phyloP scores from a whole-genome alignment of 495 filamentous ascomycete species.

The Neurospora sp. region DNA sequence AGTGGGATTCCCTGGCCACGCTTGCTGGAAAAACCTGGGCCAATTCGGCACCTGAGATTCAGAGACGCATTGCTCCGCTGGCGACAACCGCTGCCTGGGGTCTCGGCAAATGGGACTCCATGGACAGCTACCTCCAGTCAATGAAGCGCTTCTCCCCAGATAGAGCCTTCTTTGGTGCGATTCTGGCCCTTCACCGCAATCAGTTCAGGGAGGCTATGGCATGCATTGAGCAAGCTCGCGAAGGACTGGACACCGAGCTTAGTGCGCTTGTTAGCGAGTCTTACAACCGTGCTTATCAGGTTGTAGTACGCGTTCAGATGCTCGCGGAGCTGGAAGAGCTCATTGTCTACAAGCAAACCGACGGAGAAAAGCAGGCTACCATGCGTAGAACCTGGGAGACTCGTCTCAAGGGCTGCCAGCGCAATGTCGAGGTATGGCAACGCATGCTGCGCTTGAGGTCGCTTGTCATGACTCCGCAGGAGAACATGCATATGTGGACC shows the following conservation, averaged over 20 bases:
- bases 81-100: constrained; percentile 98
- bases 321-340: constrained; percentile 97
- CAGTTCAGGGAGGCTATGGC: constrained; percentile 77
- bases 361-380: constrained; percentile 76
- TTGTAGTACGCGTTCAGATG: constrained; percentile 96
- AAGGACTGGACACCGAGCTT: constrained; percentile 88
- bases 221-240: constrained; percentile 84
- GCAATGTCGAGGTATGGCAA: constrained; percentile 97
- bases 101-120: constrained; percentile 87
- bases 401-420: constrained; percentile 85
- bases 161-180: constrained; percentile 93
- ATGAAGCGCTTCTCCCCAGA: constrained; percentile 93
- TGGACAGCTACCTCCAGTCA: constrained; percentile 90
- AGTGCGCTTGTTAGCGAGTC: constrained; percentile 91
- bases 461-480: constrained; percentile 77
- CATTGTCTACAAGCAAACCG: constrained; percentile 90
- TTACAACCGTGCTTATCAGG: constrained; percentile 91
- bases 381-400: constrained; percentile 94
- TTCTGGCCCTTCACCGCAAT: constrained; percentile 86
- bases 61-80: constrained; percentile 78
- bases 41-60: constrained; percentile 71
- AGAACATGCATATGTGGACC: constrained; percentile 98
- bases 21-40: constrained; percentile 90
- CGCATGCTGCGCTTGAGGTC: constrained; percentile 92
- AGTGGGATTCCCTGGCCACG: constrained; percentile 86